phyloP scores from a whole-genome alignment of 257 asterid genomes.

The Lycium ferocissimum region DNA sequence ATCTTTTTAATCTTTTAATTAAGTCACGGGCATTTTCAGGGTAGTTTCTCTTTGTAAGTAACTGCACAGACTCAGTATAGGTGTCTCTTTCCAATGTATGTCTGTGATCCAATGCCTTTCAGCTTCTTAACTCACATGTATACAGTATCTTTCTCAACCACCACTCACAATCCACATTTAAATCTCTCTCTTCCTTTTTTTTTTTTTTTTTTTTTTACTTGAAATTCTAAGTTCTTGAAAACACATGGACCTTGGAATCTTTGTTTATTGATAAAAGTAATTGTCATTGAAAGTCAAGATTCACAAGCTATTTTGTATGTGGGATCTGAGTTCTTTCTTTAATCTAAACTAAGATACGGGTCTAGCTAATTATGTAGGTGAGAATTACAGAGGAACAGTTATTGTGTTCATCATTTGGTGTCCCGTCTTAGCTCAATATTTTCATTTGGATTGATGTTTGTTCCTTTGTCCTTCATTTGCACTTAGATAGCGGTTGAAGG shows the following conservation, averaged over 20 bases:
- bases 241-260: background rate
- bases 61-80: background rate
- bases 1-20: too few species aligned
- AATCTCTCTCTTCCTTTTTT: background rate
- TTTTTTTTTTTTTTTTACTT: background rate
- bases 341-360: slow-evolving; percentile 32
- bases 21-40: slow-evolving; percentile 29
- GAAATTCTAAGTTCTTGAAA: too few species aligned
- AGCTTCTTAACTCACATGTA: slow-evolving; percentile 41
- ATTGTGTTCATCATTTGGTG: background rate
- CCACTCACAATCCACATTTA: slow-evolving; percentile 25
- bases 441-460: background rate
- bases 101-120: slow-evolving; percentile 23
- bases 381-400: slow-evolving; percentile 39
- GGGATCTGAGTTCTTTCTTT: slow-evolving; percentile 2
- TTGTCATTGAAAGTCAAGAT: slow-evolving; percentile 33
- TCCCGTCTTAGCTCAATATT: too few species aligned
- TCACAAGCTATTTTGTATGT: slow-evolving; percentile 28
- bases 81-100: background rate
- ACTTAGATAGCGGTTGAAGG: slow-evolving; percentile 21
- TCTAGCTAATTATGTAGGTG: slow-evolving; percentile 50
- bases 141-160: slow-evolving; percentile 33
- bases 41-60: slow-evolving; percentile 2
- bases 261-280: slow-evolving; percentile 7
- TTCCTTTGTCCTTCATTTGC: background rate